Base-by-base conservation (phyloP, 148 eudicot genomes). In the Rhododendron mucronatum region DNA sequence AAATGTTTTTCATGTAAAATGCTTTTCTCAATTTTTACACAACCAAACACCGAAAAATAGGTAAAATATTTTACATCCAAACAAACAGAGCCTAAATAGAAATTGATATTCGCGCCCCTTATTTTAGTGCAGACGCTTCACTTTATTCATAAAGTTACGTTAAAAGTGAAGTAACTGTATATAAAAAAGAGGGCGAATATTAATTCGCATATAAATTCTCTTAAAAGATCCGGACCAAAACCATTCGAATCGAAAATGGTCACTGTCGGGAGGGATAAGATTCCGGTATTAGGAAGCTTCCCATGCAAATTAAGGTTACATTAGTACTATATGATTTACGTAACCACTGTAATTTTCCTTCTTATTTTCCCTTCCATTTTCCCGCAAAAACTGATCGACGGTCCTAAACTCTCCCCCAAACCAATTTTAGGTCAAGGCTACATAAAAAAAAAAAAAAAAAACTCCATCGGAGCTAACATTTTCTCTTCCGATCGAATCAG, bases 351-450 rank as follows among this genome's bases (percentile, higher is more conserved):
- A 21, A 23, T 53, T 65, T 23, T 23, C 50, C 23, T 47, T 13
- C 1, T 2, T 41, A 21, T 45, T 45, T 7, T 41, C 21, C 11
- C 21, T 47, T 78, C 26, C 50, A 51, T 57, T 53, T 75, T 84
- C 81, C 81, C 86, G 86, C 73, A 84, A 84, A 84, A 84, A n/a
- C 86, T 33, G 81, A 51, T 37, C 47, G 33, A 16, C 23, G 21
- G 20, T 26, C 26, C n/a, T 63, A 53, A 61, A 21, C 71, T 39
- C 81, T 84, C 41, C 76, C 81, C 76, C 81, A 51, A 5, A 23
- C 41, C 55, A 47, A 73, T 20, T 50, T 15, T 50, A 9, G 85
- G 85, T 28, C 2, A 21, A 83, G 35, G 77, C 10, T 16, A 4
- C 18, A 9, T 18, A 51, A 23, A 53, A 75, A 45, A 21, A 30